phyloP scores from a whole-genome alignment of 148 eudicot species.

The Cornus controversa region DNA sequence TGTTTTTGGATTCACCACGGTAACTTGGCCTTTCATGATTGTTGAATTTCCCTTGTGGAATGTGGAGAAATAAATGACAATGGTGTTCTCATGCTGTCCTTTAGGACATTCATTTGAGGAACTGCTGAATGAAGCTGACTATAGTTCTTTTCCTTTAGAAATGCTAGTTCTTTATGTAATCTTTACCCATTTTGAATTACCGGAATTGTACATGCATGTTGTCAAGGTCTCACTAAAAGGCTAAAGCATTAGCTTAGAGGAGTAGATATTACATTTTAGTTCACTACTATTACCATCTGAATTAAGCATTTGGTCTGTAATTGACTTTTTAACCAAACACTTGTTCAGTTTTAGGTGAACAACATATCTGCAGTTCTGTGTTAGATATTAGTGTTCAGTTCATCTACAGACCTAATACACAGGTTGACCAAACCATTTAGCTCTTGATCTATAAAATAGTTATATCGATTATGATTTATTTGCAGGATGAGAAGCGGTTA shows the following conservation, averaged over 20 bases:
- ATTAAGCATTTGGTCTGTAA: too few relatives aligned
- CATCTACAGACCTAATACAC: not conserved
- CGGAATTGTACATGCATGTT: not conserved
- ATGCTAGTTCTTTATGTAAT: not conserved
- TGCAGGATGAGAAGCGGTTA: slow-evolving; percentile 46
- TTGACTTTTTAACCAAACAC: not conserved
- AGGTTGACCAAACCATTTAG: not conserved
- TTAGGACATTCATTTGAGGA: not conserved
- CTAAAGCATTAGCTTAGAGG: too few relatives aligned
- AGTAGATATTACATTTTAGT: too few relatives aligned
- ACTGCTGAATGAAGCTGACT: not conserved
- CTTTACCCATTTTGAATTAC: not conserved
- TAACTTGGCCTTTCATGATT: not conserved
- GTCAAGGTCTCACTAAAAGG: not conserved
- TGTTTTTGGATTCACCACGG: too few relatives aligned
- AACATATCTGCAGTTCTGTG: not conserved
- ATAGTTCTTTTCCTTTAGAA: not conserved
- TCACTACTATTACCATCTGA: not conserved
- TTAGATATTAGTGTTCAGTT: not conserved
- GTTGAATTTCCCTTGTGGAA: not conserved
- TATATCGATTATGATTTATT: not conserved
- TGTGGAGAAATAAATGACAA: not conserved
- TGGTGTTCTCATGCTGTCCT: not conserved
- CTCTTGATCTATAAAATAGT: not conserved
- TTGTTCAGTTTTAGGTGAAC: not conserved